Evolutionary conservation across 305 asterid species (phyloP).

Genomic region (Andrographis paniculata): DNA sequence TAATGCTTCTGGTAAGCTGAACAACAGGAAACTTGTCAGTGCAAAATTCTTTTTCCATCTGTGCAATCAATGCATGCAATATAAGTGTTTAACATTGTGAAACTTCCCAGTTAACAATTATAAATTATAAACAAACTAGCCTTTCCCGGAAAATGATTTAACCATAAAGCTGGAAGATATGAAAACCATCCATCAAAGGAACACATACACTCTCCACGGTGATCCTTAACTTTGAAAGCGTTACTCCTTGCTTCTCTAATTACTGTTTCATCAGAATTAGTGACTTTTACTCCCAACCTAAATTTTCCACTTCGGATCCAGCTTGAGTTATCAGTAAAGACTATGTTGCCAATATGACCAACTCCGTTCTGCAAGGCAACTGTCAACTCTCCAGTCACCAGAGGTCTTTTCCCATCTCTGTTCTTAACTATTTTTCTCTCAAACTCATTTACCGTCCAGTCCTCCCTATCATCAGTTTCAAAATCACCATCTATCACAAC

Average conservation of each 20-base stretch:
- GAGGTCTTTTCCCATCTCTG: constrained; percentile 79
- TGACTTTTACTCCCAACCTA: constrained; percentile 49
- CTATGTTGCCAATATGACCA: constrained; percentile 48
- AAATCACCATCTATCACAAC: constrained; percentile 79
- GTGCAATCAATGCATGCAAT: no score
- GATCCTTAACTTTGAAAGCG: constrained; percentile 77
- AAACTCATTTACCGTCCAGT: constrained; percentile 56
- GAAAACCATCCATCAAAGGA: constrained; percentile 2
- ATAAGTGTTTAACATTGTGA: no score
- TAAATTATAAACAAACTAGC: no score
- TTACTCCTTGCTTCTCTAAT: constrained; percentile 74
- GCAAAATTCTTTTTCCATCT: constrained; percentile 2
- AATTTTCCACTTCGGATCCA: constrained; percentile 86
- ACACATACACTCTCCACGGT: constrained; percentile 85
- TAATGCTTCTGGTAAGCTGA: constrained; percentile 76
- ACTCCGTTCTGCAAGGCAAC: constrained; percentile 53
- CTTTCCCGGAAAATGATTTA: neutral
- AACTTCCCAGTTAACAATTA: no score
- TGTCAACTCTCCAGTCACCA: constrained; percentile 53
- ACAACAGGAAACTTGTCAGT: constrained; percentile 14
- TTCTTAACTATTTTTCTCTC: constrained; percentile 29
- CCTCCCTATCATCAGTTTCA: constrained; percentile 39
- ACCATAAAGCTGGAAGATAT: neutral
- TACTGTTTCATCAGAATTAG: constrained; percentile 20
- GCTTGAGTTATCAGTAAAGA: constrained; percentile 84